A percentile compares a stretch with the other conserved stretches of the same genome.
phyloP scores from a whole-genome alignment of 1,139 yeast genomes.

The Pichia sp. region DNA sequence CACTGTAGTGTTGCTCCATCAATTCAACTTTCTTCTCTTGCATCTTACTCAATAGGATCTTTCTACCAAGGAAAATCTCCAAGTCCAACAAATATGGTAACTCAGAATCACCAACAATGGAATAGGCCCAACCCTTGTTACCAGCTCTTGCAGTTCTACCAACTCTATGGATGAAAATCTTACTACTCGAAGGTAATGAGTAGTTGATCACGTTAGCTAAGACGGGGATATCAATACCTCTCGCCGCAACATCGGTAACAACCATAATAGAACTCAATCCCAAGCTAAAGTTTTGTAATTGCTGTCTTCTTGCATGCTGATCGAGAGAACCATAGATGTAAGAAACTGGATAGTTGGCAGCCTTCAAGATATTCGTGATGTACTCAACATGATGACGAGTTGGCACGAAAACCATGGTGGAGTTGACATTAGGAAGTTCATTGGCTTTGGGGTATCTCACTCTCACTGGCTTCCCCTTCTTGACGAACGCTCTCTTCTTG shows the following conservation, averaged over 20 bases:
- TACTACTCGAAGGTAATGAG: conserved; percentile 86
- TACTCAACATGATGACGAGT: conserved; percentile 98
- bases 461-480: conserved; percentile 13
- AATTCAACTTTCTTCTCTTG: conserved; percentile 54
- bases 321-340: conserved; percentile 92
- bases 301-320: conserved; percentile 90
- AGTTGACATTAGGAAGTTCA: conserved; percentile 72
- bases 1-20: too few relatives aligned
- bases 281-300: conserved; percentile 72
- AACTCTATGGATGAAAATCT: conserved; percentile 92
- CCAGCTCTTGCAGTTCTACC: conserved; percentile 99
- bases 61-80: conserved; percentile 84
- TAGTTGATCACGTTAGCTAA: conserved; percentile 90
- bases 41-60: conserved; percentile 64
- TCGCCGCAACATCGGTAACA: conserved; percentile 98
- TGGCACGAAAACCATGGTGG: conserved; percentile 92
- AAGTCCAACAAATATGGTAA: conserved; percentile 85
- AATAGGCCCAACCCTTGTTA: conserved; percentile 95
- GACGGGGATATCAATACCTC: conserved; percentile 98
- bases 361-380: conserved; percentile 57
- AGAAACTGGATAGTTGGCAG: conserved; percentile 74
- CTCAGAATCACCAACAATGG: conserved; percentile 79
- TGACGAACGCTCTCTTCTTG: conserved; percentile 18
- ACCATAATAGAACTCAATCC: conserved; percentile 81
- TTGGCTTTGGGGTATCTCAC: conserved; percentile 70